Evolutionary conservation across 2,329 filamentous ascomycete genomes (phyloP), one percentile per base, ranked within the genome.

Genomic region (Aspergillus tubingensis): DNA sequence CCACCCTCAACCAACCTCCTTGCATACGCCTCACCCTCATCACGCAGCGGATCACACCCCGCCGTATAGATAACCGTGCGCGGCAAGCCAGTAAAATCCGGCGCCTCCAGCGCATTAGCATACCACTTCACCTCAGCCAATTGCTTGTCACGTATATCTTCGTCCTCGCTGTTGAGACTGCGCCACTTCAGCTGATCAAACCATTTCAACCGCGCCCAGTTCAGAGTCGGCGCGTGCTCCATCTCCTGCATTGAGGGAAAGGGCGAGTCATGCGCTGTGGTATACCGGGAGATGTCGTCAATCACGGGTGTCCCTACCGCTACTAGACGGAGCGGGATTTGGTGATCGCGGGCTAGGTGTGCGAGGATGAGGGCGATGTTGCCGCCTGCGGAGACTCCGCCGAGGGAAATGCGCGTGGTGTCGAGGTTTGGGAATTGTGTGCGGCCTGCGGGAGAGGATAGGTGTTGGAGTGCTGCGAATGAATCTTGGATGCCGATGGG

Each of bases 21-120:
- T 0, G 72, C 81, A 61, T 83, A 83, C 0, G 76, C 76, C 68
- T 83, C 81, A 2, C 80, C 81, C 64, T 83, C 81, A 64, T 83
- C 81, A 2, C 81, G 72, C 56, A 83, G 64, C 2, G 80, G 79
- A 62, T 82, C 81, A 36, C 77, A 77, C 0, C 76, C 76, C 1
- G 79, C 79, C 6, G 79, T 80, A 65, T 75, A 79, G 41, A 80
- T 74, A 25, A 80, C 71, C 1, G 78, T 80, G 57, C 70, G 74
- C 21, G 75, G 61, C 10, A 81, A 65, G n/a, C 54, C 38, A 2
- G 62, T 69, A 59, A 75, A 78, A 60, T 71, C 64, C 2, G 73
- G 72, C 1, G 78, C 78, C 10, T 68, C 61, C 54, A 80, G 68
- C 11, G 77, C 65, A 65, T 79, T 68, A 15, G 65, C 66, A 60